phyloP scores from a whole-genome alignment of 1,284 basidiomycete species.

The Ustilago vetiveriae region DNA sequence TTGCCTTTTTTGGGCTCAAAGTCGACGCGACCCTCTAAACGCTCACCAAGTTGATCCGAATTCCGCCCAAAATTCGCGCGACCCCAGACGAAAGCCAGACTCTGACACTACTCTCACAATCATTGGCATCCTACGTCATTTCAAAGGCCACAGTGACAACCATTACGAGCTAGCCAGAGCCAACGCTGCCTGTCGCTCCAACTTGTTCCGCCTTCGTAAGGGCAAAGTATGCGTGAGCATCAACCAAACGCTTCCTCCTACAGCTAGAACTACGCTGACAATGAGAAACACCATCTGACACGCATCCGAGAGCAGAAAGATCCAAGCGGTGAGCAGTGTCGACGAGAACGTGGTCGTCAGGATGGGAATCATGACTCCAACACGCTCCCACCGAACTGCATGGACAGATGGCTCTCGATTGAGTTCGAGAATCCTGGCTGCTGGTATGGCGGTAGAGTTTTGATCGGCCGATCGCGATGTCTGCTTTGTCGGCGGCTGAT shows the following conservation, averaged over 20 bases:
- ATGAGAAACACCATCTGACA: slow-evolving; percentile 24
- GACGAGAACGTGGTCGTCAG: slow-evolving; percentile 15
- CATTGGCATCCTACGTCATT: too few relatives aligned
- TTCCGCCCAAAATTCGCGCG: too few relatives aligned
- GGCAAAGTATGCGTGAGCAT: slow-evolving; percentile 22
- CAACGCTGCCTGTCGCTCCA: neutral
- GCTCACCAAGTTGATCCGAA: too few relatives aligned
- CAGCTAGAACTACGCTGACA: slow-evolving; percentile 18
- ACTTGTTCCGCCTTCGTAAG: neutral
- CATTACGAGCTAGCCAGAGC: too few relatives aligned
- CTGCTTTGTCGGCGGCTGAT: neutral
- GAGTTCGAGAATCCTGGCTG: neutral
- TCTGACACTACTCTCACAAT: too few relatives aligned
- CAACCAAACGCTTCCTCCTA: slow-evolving; percentile 26
- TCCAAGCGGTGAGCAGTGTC: slow-evolving; percentile 26
- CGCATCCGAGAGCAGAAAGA: slow-evolving; percentile 21
- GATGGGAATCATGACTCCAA: slow-evolving; percentile 25
- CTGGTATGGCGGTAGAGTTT: neutral
- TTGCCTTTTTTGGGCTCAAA: too few relatives aligned
- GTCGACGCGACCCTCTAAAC: too few relatives aligned
- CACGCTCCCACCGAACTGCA: slow-evolving; percentile 16
- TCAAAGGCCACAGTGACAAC: too few relatives aligned
- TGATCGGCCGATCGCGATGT: too few relatives aligned
- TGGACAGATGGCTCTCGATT: slow-evolving; percentile 1
- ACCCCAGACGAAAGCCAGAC: too few relatives aligned